phyloP scores from a whole-genome alignment of 1,284 basidiomycete species.

The Chondrostereum purpureum region DNA sequence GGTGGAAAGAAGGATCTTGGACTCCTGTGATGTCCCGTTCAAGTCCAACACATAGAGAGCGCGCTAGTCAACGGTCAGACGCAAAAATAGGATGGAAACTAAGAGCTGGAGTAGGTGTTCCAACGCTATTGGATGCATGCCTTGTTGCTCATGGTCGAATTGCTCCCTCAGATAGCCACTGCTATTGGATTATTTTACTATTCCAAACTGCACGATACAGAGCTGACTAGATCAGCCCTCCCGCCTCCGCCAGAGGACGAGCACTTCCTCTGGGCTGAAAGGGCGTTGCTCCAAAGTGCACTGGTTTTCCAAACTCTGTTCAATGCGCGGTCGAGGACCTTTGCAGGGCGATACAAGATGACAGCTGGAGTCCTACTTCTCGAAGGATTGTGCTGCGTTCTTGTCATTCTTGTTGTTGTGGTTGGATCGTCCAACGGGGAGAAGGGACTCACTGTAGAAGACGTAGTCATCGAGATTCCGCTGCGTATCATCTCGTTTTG shows the following conservation, averaged over 20 bases:
- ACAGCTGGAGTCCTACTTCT: not conserved
- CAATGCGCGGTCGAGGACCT: not conserved
- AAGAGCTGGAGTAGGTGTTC: not conserved
- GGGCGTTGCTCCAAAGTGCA: no score
- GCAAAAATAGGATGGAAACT: not conserved
- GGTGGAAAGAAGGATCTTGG: not conserved
- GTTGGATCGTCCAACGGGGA: not conserved
- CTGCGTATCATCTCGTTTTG: not conserved
- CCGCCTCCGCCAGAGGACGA: not conserved
- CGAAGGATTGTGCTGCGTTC: not conserved
- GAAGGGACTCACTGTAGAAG: not conserved
- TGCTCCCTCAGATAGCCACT: not conserved
- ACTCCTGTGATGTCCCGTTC: not conserved
- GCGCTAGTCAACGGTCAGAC: not conserved
- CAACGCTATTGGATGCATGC: not conserved
- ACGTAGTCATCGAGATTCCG: not conserved
- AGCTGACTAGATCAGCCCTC: not conserved
- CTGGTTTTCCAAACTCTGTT: no score
- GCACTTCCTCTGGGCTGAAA: not conserved
- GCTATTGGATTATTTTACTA: not conserved
- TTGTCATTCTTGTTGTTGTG: not conserved
- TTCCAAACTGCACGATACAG: not conserved
- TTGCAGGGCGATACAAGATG: not conserved
- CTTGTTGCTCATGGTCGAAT: not conserved
- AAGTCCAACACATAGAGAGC: not conserved